Percentiles rank a stretch among this genome's conserved stretches.
phyloP scores from a whole-genome alignment of 2,329 filamentous ascomycete genomes.

The Coniosporium uncinatum region DNA sequence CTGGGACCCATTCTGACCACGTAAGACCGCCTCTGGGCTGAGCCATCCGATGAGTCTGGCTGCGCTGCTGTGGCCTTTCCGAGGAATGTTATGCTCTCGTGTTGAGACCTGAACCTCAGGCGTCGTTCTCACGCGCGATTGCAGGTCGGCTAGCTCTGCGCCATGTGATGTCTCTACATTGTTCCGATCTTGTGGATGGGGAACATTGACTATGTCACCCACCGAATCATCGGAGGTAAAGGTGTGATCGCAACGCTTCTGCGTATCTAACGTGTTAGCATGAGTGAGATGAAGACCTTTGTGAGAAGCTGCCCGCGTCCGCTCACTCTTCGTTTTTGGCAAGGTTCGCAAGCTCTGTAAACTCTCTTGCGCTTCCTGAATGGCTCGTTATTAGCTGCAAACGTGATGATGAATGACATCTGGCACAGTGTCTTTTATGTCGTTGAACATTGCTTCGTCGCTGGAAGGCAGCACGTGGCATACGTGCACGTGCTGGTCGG shows the following conservation, averaged over 20 bases:
- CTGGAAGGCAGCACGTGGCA: too few relatives aligned
- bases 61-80: slow-evolving; percentile 23
- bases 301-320: too few relatives aligned
- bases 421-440: slow-evolving; percentile 1
- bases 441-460: too few relatives aligned
- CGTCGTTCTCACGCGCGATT: neutral
- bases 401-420: slow-evolving; percentile 36
- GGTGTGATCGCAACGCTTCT: slow-evolving; percentile 35
- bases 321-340: slow-evolving; percentile 35
- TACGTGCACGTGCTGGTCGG: too few relatives aligned
- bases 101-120: slow-evolving; percentile 6
- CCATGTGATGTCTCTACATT: neutral
- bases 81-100: slow-evolving; percentile 8
- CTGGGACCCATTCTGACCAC: slow-evolving; percentile 20
- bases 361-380: slow-evolving; percentile 36
- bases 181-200: slow-evolving; percentile 16
- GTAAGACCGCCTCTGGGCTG: slow-evolving; percentile 38
- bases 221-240: too few relatives aligned
- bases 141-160: neutral
- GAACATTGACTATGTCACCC: too few relatives aligned
- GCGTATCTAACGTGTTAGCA: too few relatives aligned
- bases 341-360: slow-evolving; percentile 34
- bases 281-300: too few relatives aligned
- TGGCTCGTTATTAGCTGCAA: slow-evolving; percentile 36
- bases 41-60: slow-evolving; percentile 38